These are phyloP conservation scores for Sarocladium brachiariae DNA, from an alignment of 2,329 filamentous ascomycete species.

Conservation along the genomic window DNA sequence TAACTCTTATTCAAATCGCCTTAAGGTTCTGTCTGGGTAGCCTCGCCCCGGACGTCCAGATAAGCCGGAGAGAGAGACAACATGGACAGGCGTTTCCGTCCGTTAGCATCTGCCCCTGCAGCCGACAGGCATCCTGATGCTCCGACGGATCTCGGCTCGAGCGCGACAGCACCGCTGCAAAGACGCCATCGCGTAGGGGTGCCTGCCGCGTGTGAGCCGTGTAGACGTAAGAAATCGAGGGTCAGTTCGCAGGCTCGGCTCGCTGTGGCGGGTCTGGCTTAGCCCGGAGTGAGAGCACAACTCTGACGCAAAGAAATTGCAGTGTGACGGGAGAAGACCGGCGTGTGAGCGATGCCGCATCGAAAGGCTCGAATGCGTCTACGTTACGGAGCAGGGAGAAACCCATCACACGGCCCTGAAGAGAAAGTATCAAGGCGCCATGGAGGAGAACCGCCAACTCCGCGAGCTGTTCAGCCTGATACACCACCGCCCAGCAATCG, in stretches of 20 bases:
- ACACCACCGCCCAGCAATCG: not conserved
- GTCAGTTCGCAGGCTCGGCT: not conserved
- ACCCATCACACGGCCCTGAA: conserved; percentile 7
- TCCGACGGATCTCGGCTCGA: not conserved
- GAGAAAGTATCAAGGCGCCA: not conserved
- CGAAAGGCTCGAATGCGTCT: not conserved
- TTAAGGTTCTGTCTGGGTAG: not conserved
- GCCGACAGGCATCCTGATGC: not conserved
- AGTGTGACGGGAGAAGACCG: conserved; percentile 3
- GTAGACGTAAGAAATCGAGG: not conserved
- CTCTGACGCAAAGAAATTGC: not conserved
- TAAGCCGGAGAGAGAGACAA: too few species aligned
- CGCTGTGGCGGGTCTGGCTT: too few species aligned
- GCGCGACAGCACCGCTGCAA: not conserved
- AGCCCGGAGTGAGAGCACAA: too few species aligned
- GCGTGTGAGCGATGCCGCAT: not conserved
- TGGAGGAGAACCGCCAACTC: conserved; percentile 4
- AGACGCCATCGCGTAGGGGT: conserved; percentile 1
- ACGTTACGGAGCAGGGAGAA: not conserved
- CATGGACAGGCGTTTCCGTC: not conserved
- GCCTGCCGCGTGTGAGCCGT: not conserved
- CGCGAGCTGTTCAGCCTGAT: not conserved
- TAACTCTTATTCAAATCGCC: too few species aligned
- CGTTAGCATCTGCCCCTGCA: not conserved
- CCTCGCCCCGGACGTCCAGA: not conserved